Evolutionary conservation across 1,139 yeast species (phyloP).

Genomic region (Hemisphaericaspora lyxosophila): DNA sequence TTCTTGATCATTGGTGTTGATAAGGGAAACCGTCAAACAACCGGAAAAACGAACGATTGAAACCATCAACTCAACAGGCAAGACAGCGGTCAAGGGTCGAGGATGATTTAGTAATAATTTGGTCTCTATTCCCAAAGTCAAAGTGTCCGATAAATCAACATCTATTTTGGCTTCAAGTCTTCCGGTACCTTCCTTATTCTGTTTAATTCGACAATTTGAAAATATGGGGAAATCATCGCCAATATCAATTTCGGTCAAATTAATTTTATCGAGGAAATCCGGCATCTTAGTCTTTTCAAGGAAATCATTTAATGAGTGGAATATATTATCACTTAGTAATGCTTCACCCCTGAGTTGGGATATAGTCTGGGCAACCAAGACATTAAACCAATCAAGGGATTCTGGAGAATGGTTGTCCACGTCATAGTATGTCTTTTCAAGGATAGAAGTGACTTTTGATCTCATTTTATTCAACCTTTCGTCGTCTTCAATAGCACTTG

Average conservation of each 20-base stretch:
- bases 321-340: slow-evolving; percentile 74
- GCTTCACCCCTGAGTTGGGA: slow-evolving; percentile 88
- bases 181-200: slow-evolving; percentile 48
- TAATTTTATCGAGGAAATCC: slow-evolving; percentile 74
- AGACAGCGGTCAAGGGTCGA: slow-evolving; percentile 75
- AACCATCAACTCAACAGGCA: slow-evolving; percentile 81
- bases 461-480: slow-evolving; percentile 19
- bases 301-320: slow-evolving; percentile 68
- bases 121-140: slow-evolving; percentile 88
- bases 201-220: slow-evolving; percentile 83
- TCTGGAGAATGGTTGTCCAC: slow-evolving; percentile 86
- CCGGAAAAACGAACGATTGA: slow-evolving; percentile 94
- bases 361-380: slow-evolving; percentile 85
- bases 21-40: slow-evolving; percentile 76
- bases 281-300: slow-evolving; percentile 58
- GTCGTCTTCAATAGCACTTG: slow-evolving; percentile 23
- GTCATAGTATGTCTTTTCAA: slow-evolving; percentile 90
- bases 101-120: slow-evolving; percentile 81
- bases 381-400: slow-evolving; percentile 96
- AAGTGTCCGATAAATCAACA: slow-evolving; percentile 85
- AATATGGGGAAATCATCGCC: slow-evolving; percentile 96
- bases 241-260: slow-evolving; percentile 82
- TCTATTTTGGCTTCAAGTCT: slow-evolving; percentile 89
- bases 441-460: slow-evolving; percentile 42
- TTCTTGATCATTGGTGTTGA: slow-evolving; percentile 49